Conservation (phyloP, 2,329 filamentous ascomycete species). For the Colletotrichum neosansevieriae region DNA sequence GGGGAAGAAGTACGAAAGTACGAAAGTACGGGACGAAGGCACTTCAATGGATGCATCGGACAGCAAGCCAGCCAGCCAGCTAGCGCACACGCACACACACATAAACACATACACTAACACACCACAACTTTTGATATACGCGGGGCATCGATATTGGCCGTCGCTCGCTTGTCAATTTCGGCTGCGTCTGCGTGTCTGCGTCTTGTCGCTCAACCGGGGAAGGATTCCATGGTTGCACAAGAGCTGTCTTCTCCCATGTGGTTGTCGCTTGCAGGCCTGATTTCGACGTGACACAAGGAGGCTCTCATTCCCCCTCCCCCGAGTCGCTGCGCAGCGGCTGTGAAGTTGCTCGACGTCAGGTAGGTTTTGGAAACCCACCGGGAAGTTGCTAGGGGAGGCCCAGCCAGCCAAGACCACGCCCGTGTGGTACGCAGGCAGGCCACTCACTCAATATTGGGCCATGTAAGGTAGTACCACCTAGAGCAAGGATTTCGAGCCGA, state of each 20-base stretch:
- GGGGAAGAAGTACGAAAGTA: neutral
- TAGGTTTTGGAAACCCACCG: slow-evolving; percentile 18
- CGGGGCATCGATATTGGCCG: neutral
- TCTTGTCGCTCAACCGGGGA: slow-evolving; percentile 18
- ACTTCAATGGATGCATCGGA: neutral
- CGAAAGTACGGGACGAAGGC: neutral
- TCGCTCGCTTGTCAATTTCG: neutral
- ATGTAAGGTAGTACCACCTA: no score
- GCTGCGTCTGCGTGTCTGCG: slow-evolving; percentile 4
- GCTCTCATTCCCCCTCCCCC: no score
- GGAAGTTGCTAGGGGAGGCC: slow-evolving; percentile 17
- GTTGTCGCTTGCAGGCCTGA: neutral
- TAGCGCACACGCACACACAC: neutral
- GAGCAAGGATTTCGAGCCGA: no score
- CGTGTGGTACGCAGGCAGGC: no score
- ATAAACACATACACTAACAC: no score
- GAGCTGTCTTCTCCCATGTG: neutral
- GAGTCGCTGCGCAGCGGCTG: neutral
- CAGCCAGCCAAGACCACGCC: no score
- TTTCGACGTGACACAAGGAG: slow-evolving; percentile 15
- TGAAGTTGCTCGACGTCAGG: slow-evolving; percentile 5
- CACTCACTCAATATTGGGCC: no score
- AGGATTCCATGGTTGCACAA: slow-evolving; percentile 19
- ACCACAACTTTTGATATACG: neutral
- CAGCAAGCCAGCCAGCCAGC: neutral